Percentiles rank a stretch among this genome's conserved stretches.
Conservation (phyloP, 345 rosid species). For the Eucalyptus sp. region DNA sequence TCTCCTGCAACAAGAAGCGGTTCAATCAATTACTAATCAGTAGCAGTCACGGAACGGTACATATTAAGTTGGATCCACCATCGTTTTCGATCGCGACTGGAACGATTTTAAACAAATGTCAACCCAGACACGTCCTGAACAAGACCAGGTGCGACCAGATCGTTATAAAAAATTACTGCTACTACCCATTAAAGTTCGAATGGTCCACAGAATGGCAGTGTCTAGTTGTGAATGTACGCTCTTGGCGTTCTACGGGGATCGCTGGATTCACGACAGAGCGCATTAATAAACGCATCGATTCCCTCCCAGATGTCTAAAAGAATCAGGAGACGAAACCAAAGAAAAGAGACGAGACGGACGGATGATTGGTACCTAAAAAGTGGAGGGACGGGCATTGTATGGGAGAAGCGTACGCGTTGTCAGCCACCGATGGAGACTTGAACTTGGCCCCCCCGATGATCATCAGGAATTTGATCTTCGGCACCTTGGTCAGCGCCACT, state of each 20-base stretch:
- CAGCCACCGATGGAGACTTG: constrained; percentile 27
- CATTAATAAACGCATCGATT: not conserved
- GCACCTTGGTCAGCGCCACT: constrained; percentile 56
- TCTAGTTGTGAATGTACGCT: not conserved
- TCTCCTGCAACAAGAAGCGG: constrained; percentile 42
- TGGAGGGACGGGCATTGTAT: constrained; percentile 57
- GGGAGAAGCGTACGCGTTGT: constrained; percentile 48
- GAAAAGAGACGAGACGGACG: not conserved
- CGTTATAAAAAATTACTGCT: not conserved
- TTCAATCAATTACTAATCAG: not conserved
- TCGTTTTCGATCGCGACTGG: not conserved
- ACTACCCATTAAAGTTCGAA: not conserved
- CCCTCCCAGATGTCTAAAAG: not conserved
- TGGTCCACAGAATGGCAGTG: not conserved
- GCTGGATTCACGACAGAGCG: not conserved
- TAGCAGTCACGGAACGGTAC: not conserved
- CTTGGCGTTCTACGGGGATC: not conserved
- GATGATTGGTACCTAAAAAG: constrained; percentile 39
- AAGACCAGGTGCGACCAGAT: not conserved
- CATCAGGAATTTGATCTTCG: constrained; percentile 48
- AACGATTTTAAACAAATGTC: not conserved
- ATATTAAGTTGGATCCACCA: not conserved
- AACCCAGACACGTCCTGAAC: not conserved
- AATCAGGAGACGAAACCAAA: not conserved
- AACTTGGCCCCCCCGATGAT: constrained; percentile 80